Percentiles rank a stretch among this genome's conserved stretches.
Conservation (phyloP, 2,329 filamentous ascomycete genomes). For the Penicillium sp. region DNA sequence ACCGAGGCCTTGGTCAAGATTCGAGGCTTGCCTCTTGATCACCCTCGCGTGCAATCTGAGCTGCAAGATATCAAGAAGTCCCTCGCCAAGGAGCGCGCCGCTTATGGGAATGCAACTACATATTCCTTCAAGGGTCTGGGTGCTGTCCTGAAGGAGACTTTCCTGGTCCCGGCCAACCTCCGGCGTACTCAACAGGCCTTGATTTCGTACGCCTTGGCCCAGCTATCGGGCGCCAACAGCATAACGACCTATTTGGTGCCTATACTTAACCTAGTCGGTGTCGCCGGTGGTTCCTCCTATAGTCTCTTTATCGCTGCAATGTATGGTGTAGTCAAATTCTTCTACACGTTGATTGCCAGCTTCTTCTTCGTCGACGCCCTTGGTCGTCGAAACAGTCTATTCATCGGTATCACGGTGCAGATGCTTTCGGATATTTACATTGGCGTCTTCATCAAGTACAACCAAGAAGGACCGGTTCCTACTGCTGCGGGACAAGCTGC, state of each 20-base stretch:
- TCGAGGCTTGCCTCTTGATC: slow-evolving; percentile 28
- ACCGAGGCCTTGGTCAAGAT: slow-evolving; percentile 23
- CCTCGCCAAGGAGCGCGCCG: slow-evolving; percentile 17
- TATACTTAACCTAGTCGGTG: slow-evolving; percentile 38
- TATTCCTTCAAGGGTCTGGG: slow-evolving; percentile 16
- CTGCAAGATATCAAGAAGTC: slow-evolving; percentile 25
- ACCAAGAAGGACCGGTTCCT: slow-evolving; percentile 23
- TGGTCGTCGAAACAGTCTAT: slow-evolving; percentile 37
- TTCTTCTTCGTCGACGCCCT: slow-evolving; percentile 46
- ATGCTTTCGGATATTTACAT: slow-evolving; percentile 42
- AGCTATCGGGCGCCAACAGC: slow-evolving; percentile 44
- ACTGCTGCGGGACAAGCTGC: slow-evolving; percentile 34
- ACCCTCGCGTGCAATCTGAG: slow-evolving; percentile 25
- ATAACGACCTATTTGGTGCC: slow-evolving; percentile 45
- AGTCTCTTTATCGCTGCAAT: slow-evolving; percentile 41
- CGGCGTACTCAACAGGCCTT: slow-evolving; percentile 39
- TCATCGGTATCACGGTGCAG: slow-evolving; percentile 36
- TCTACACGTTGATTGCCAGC: slow-evolving; percentile 38
- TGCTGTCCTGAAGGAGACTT: slow-evolving; percentile 33
- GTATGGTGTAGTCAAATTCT: slow-evolving; percentile 44
- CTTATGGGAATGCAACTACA: slow-evolving; percentile 7
- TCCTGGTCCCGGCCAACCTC: slow-evolving; percentile 35
- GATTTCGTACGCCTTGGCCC: slow-evolving; percentile 37
- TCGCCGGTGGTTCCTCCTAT: slow-evolving; percentile 18
- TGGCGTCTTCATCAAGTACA: slow-evolving; percentile 37